Percentiles rank a stretch among this genome's conserved stretches.
Evolutionary conservation across 2,329 filamentous ascomycete genomes (phyloP).

Genomic region (Pseudofabraea citricarpa): DNA sequence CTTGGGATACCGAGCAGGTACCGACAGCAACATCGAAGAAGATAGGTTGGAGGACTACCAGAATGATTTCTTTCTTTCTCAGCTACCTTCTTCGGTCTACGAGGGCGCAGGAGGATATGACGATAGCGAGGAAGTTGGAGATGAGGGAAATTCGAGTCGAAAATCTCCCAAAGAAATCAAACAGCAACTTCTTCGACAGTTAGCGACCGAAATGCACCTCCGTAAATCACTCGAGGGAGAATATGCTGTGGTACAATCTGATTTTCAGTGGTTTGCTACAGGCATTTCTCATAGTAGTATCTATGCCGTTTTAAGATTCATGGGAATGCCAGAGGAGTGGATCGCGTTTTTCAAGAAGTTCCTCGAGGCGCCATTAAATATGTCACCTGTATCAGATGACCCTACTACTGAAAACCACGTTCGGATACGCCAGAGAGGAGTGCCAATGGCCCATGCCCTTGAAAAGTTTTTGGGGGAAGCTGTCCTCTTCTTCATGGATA

Average conservation of each 20-base stretch:
- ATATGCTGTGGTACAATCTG: slow-evolving; percentile 49
- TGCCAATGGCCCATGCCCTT: slow-evolving; percentile 53
- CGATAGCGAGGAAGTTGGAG: slow-evolving; percentile 28
- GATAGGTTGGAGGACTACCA: slow-evolving; percentile 31
- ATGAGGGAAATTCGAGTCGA: slow-evolving; percentile 20
- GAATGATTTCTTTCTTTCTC: slow-evolving; percentile 47
- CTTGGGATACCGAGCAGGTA: neutral
- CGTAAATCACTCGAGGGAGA: slow-evolving; percentile 39
- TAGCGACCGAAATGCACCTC: slow-evolving; percentile 50
- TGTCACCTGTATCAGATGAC: slow-evolving; percentile 30
- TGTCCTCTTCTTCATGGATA: slow-evolving; percentile 59
- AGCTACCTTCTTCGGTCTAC: slow-evolving; percentile 37
- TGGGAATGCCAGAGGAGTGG: slow-evolving; percentile 53
- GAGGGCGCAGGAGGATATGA: slow-evolving; percentile 33
- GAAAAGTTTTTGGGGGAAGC: slow-evolving; percentile 56
- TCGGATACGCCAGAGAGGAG: slow-evolving; percentile 42
- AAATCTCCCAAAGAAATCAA: slow-evolving; percentile 43
- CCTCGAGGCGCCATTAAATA: slow-evolving; percentile 52
- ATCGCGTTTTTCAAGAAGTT: slow-evolving; percentile 54
- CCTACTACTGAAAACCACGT: slow-evolving; percentile 23
- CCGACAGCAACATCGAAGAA: neutral
- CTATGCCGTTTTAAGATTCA: slow-evolving; percentile 47
- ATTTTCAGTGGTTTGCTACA: slow-evolving; percentile 52
- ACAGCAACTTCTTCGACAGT: slow-evolving; percentile 49
- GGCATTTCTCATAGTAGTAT: slow-evolving; percentile 54